phyloP scores from a whole-genome alignment of 2,329 filamentous ascomycete species.

The Apiospora phragmitis region DNA sequence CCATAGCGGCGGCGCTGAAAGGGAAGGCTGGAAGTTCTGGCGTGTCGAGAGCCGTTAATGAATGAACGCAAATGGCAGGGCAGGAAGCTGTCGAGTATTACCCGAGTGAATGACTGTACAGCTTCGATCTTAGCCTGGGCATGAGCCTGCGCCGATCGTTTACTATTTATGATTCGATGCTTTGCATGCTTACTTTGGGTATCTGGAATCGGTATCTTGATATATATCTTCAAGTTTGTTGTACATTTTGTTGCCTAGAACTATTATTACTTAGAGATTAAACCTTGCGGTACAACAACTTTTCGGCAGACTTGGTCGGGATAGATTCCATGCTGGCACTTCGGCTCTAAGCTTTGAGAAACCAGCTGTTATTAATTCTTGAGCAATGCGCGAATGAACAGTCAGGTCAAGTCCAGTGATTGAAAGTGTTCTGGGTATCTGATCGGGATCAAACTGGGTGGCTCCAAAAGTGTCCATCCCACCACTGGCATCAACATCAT shows the following conservation, averaged over 20 bases:
- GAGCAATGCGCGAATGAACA: not conserved
- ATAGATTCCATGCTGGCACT: not conserved
- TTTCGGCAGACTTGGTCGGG: not conserved
- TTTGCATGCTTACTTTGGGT: not conserved
- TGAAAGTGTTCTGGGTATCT: not conserved
- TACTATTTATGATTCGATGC: not conserved
- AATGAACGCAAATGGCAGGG: not conserved
- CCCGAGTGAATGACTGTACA: not conserved
- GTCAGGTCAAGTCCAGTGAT: not conserved
- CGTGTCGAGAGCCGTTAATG: conserved; percentile 53
- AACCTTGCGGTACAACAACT: not conserved
- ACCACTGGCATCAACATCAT: conserved; percentile 12
- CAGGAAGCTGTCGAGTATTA: not conserved
- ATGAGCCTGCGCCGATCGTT: not conserved
- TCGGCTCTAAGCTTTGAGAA: too few species aligned
- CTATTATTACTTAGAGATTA: not conserved
- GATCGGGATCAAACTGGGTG: not conserved
- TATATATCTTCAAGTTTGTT: not conserved
- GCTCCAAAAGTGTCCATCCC: not conserved
- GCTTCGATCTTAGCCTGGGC: not conserved
- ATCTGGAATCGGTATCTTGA: not conserved
- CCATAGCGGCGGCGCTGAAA: conserved; percentile 63
- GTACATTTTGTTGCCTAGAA: not conserved
- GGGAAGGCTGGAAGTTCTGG: conserved; percentile 89
- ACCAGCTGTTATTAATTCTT: not conserved